These are phyloP conservation scores for Alternaria panax DNA, from an alignment of 2,329 filamentous ascomycete genomes.

Conservation along the genomic window DNA sequence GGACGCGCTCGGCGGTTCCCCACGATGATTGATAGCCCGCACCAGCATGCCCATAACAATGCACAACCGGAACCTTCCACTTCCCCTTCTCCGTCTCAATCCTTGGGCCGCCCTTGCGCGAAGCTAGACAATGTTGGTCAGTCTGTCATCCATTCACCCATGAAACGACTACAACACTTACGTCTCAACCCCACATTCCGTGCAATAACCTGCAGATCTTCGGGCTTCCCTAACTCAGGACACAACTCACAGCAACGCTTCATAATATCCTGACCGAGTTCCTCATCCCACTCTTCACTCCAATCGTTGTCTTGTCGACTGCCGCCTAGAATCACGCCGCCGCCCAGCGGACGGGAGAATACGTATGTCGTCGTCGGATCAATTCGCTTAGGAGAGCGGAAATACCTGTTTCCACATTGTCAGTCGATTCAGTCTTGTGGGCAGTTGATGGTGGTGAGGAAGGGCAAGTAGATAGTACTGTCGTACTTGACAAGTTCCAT, in stretches of 20 bases:
- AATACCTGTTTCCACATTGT: constrained; percentile 28
- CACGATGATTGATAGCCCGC: constrained; percentile 71
- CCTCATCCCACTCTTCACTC: constrained; percentile 79
- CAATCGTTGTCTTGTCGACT: constrained; percentile 82
- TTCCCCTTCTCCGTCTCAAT: constrained; percentile 73
- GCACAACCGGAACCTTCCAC: constrained; percentile 63
- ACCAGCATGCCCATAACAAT: constrained; percentile 81
- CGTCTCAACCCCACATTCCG: constrained; percentile 83
- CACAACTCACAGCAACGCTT: constrained; percentile 71
- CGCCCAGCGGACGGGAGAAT: constrained; percentile 61
- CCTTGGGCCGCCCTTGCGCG: constrained; percentile 74
- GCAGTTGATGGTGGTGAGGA: neutral
- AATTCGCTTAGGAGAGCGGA: constrained; percentile 53
- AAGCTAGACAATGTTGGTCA: constrained; percentile 51
- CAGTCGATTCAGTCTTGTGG: neutral
- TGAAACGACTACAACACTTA: constrained; percentile 21
- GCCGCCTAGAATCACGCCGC: constrained; percentile 84
- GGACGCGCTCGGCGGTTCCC: constrained; percentile 53
- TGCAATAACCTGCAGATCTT: constrained; percentile 76
- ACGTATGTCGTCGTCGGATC: constrained; percentile 55
- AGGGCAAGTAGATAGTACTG: neutral
- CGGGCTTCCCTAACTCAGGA: constrained; percentile 71
- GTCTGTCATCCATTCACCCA: neutral
- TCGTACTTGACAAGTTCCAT: constrained; percentile 21
- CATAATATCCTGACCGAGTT: constrained; percentile 84